Conservation (phyloP, 371 early-diverging fungal genomes). For the Mucor plumbeus region DNA sequence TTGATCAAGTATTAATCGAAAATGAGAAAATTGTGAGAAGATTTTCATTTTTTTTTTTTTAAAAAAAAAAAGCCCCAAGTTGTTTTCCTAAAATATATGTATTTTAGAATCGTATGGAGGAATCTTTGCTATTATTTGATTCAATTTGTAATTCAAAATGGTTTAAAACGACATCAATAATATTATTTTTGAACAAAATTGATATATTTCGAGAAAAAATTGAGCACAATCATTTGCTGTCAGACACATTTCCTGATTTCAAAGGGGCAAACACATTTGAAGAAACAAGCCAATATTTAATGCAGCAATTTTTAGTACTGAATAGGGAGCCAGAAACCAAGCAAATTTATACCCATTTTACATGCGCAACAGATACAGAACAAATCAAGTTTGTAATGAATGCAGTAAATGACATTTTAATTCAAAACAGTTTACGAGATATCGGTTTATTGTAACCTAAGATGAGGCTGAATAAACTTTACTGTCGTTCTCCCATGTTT, state of each 20-base stretch:
- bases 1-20: slow-evolving; percentile 89
- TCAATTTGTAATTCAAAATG: slow-evolving; percentile 95
- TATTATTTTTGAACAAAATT: slow-evolving; percentile 96
- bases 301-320: slow-evolving; percentile 81
- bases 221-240: slow-evolving; percentile 71
- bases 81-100: not conserved
- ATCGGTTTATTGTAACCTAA: slow-evolving; percentile 79
- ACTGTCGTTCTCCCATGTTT: not conserved
- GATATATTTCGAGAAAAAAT: slow-evolving; percentile 93
- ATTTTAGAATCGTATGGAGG: slow-evolving; percentile 91
- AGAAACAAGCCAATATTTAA: slow-evolving; percentile 82
- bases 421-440: slow-evolving; percentile 86
- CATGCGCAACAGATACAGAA: slow-evolving; percentile 97
- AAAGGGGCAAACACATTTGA: slow-evolving; percentile 77
- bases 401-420: slow-evolving; percentile 95
- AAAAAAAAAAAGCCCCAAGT: too few species aligned
- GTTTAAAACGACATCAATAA: slow-evolving; percentile 92
- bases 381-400: slow-evolving; percentile 96
- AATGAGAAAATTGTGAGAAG: slow-evolving; percentile 57
- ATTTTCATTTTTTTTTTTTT: too few species aligned
- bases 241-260: slow-evolving; percentile 4
- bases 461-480: not conserved
- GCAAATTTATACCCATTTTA: slow-evolving; percentile 93
- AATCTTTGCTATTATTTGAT: slow-evolving; percentile 93
- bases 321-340: slow-evolving; percentile 86